These are phyloP conservation scores for Camptophora hylomeconis DNA, from an alignment of 2,329 filamentous ascomycete species.

Conservation along the genomic window DNA sequence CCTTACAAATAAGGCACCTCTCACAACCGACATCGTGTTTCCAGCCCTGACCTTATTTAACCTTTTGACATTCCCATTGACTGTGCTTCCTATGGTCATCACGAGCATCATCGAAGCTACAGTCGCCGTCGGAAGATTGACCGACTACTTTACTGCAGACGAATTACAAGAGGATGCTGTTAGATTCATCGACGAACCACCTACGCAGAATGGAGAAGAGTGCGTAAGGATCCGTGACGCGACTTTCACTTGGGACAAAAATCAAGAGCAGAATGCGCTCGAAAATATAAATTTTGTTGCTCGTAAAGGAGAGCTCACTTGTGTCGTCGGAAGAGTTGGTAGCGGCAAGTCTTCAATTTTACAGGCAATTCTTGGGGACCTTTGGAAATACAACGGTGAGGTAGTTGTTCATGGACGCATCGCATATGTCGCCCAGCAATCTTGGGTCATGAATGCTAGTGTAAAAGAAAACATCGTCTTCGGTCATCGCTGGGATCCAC, in stretches of 20 bases:
- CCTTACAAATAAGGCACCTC: constrained; percentile 61
- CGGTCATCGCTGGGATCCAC: constrained; percentile 81
- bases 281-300: constrained; percentile 78
- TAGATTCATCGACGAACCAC: constrained; percentile 47
- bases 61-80: constrained; percentile 83
- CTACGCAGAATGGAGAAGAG: constrained; percentile 69
- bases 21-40: constrained; percentile 93
- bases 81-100: constrained; percentile 94
- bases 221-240: constrained; percentile 71
- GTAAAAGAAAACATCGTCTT: constrained; percentile 97
- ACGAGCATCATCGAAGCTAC: constrained; percentile 89
- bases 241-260: constrained; percentile 88
- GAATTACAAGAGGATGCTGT: constrained; percentile 84
- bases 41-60: constrained; percentile 90
- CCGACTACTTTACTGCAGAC: constrained; percentile 72
- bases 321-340: constrained; percentile 87
- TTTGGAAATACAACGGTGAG: constrained; percentile 78
- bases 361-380: constrained; percentile 74
- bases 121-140: constrained; percentile 80
- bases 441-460: constrained; percentile 97
- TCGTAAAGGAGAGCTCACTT: constrained; percentile 84
- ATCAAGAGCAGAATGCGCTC: constrained; percentile 55
- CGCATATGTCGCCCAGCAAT: constrained; percentile 83
- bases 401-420: constrained; percentile 70
- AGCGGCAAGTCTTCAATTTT: constrained; percentile 88